These are phyloP conservation scores for Blastomyces parvus DNA, from an alignment of 2,329 filamentous ascomycete species.

Conservation along the genomic window DNA sequence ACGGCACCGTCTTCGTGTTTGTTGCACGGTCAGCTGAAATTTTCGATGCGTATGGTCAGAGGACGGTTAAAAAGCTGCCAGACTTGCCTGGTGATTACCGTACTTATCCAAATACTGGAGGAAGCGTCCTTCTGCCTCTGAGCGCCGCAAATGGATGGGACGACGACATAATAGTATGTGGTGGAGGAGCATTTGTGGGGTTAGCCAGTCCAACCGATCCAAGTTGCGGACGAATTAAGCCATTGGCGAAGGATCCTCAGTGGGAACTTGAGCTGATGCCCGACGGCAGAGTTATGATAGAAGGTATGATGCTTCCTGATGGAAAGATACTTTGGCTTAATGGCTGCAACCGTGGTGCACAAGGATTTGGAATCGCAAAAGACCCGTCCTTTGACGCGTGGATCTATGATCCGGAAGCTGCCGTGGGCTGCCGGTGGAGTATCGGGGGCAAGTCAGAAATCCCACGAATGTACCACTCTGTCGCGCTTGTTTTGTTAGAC, in stretches of 20 bases:
- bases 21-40: slow-evolving; percentile 47
- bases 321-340: slow-evolving; percentile 53
- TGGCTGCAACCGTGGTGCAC: slow-evolving; percentile 48
- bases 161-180: slow-evolving; percentile 49
- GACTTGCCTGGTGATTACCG: slow-evolving; percentile 49
- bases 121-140: slow-evolving; percentile 48
- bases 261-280: slow-evolving; percentile 54
- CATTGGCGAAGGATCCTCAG: slow-evolving; percentile 38
- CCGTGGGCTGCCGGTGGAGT: slow-evolving; percentile 43
- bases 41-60: slow-evolving; percentile 43
- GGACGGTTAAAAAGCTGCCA: slow-evolving; percentile 39
- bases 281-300: slow-evolving; percentile 50
- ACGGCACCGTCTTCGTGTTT: slow-evolving; percentile 50
- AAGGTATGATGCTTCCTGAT: slow-evolving; percentile 50
- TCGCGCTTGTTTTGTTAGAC: slow-evolving; percentile 50
- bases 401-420: slow-evolving; percentile 47
- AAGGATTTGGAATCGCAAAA: slow-evolving; percentile 50
- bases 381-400: slow-evolving; percentile 48
- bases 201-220: slow-evolving; percentile 50
- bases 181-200: slow-evolving; percentile 52
- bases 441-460: slow-evolving; percentile 36
- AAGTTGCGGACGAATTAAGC: slow-evolving; percentile 49
- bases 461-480: slow-evolving; percentile 51
- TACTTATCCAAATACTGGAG: slow-evolving; percentile 53
- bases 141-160: slow-evolving; percentile 44